Evolutionary conservation across 2,329 filamentous ascomycete genomes (phyloP).

Genomic region (Endothia cerciana): DNA sequence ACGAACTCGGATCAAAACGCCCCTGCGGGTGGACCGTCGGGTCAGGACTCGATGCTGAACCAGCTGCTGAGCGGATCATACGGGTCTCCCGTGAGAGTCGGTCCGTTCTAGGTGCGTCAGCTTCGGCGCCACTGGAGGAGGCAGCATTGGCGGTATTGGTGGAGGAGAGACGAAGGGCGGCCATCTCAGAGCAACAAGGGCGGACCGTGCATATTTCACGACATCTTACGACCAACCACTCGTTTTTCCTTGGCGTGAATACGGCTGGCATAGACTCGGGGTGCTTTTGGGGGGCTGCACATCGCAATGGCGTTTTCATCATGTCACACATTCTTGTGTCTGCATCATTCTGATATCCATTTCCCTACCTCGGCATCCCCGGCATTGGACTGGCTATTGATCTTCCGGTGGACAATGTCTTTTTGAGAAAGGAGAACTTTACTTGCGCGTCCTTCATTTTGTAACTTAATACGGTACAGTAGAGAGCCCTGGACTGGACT

Average conservation of each 20-base stretch:
- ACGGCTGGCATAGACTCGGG: slow-evolving; percentile 28
- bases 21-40: slow-evolving; percentile 37
- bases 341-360: slow-evolving; percentile 29
- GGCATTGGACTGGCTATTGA: slow-evolving; percentile 22
- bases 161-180: neutral
- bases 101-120: slow-evolving; percentile 57
- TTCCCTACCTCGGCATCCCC: slow-evolving; percentile 17
- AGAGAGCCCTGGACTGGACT: neutral
- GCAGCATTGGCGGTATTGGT: neutral
- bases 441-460: slow-evolving; percentile 14
- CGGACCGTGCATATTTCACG: slow-evolving; percentile 4
- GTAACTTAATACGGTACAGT: slow-evolving; percentile 15
- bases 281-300: slow-evolving; percentile 20
- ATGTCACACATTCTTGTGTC: slow-evolving; percentile 13
- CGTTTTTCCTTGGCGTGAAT: slow-evolving; percentile 14
- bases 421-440: neutral
- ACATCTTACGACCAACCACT: slow-evolving; percentile 7
- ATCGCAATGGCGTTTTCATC: slow-evolving; percentile 24
- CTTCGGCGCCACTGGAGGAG: neutral
- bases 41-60: slow-evolving; percentile 62
- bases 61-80: slow-evolving; percentile 66
- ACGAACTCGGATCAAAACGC: slow-evolving; percentile 55
- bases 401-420: slow-evolving; percentile 15
- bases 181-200: neutral
- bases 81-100: slow-evolving; percentile 63